Evolutionary conservation across 306 rosid genomes (phyloP), one percentile per base, ranked within the genome.

Genomic region (Dryas drummondii): DNA sequence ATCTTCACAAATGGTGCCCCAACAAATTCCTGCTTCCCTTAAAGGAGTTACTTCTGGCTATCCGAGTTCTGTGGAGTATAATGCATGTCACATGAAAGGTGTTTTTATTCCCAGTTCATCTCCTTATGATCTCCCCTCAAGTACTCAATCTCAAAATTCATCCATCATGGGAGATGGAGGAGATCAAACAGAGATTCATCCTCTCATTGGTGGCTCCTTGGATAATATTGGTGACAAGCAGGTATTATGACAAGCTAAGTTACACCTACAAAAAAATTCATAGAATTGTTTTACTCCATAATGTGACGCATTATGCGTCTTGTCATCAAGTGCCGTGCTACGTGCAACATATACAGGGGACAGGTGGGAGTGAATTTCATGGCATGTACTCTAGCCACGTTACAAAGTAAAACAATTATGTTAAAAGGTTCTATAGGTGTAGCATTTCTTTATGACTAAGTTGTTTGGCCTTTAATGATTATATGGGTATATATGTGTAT

Each of bases 121-220:
- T 56, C 85, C 96, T 70, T 90, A 85, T 89, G 90, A 89, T 89
- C 86, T 86, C 60, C 82, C 97, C 70, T 52, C 96, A 72, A 84
- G 83, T 82, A 86, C 86, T 71, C 91, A 80, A 76, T 89, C 97
- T 75, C 97, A 91, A 86, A 81, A 80, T 61, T 80, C 96, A 79
- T 73, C 97, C 70, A 66, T 86, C 84, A 41, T 82, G 51, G 90
- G 90, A 72, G 93, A 87, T 75, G 88, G 84, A 27, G 93, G 76
- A 72, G 86, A 79, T 72, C 96, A 81, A 62, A 76, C 87, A 80
- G 93, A 88, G 26, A 76, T 82, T 71, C 87, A 66, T 82, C 87
- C 93, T 44, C 75, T 82, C 68, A 79, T 86, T 82, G 81, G 86
- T 47, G 81, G 85, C 80, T 87, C 97, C 76, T 79, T 88, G 71